A percentile compares a stretch with the other conserved stretches of the same genome.
Conservation (phyloP, 202 grass and related monocot species). For the Bolboschoenoplectus hybrid region DNA sequence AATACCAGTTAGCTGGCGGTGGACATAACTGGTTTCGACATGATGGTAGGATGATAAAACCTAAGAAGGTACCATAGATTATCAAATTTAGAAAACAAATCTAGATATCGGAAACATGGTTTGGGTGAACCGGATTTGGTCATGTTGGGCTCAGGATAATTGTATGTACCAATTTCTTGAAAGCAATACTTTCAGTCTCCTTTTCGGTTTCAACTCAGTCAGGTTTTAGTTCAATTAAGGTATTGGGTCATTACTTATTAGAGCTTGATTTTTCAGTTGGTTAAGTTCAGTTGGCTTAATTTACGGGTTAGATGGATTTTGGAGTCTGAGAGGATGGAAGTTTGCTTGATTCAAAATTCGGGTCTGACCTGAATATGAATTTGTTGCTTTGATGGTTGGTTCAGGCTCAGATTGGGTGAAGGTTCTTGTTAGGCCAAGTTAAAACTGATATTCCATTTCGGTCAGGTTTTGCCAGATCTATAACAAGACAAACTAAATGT, state of each 20-base stretch:
- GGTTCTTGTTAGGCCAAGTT: not conserved
- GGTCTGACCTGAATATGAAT: slow-evolving; percentile 1
- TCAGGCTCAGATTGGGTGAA: not conserved
- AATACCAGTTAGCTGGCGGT: slow-evolving; percentile 44
- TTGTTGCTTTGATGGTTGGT: not conserved
- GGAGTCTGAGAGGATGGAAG: not conserved
- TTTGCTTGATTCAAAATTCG: slow-evolving; percentile 13
- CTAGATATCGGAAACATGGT: not conserved
- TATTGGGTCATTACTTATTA: not conserved
- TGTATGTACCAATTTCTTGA: not conserved
- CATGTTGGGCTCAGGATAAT: not conserved
- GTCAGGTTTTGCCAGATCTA: not conserved
- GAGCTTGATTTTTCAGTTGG: not conserved
- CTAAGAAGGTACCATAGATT: slow-evolving; percentile 45
- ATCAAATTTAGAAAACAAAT: not conserved
- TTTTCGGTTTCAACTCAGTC: not conserved
- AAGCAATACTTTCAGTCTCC: not conserved
- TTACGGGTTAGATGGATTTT: not conserved
- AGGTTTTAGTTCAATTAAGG: slow-evolving; percentile 8
- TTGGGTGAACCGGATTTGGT: not conserved
- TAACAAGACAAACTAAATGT: not conserved
- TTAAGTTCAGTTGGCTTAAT: not conserved
- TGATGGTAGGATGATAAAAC: slow-evolving; percentile 47
- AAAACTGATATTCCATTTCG: not conserved
- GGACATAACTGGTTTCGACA: slow-evolving; percentile 47